Evolutionary conservation across 1,284 basidiomycete genomes (phyloP).

Genomic region (Trichosporon coremiiforme): DNA sequence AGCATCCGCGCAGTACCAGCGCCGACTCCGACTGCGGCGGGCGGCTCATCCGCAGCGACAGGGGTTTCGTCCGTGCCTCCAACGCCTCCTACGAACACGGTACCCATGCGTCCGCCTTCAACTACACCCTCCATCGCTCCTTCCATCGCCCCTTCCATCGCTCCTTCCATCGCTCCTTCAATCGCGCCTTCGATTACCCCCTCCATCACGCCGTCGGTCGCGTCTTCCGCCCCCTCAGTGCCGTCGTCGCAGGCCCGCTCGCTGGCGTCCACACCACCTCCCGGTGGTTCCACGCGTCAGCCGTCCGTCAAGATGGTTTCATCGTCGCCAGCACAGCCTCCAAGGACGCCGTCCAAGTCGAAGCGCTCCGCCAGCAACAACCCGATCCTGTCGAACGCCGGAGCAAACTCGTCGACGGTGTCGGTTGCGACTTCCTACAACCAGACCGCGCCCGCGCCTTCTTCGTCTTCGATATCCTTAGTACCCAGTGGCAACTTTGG

Average conservation of each 20-base stretch:
- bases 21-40: background rate
- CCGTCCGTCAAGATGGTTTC: slow-evolving; percentile 17
- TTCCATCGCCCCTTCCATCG: background rate
- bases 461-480: slow-evolving; percentile 8
- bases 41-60: slow-evolving; percentile 10
- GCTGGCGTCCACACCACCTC: background rate
- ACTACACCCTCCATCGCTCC: slow-evolving; percentile 5
- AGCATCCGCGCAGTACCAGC: background rate
- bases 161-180: background rate
- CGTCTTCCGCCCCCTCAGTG: background rate
- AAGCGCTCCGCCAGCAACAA: slow-evolving; percentile 15
- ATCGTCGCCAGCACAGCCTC: slow-evolving; percentile 14
- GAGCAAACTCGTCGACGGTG: slow-evolving; percentile 12
- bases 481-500: background rate
- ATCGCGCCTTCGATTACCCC: background rate
- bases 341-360: slow-evolving; percentile 10
- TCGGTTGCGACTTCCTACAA: slow-evolving; percentile 14
- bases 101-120: slow-evolving; percentile 12
- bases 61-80: slow-evolving; percentile 14
- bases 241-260: slow-evolving; percentile 15
- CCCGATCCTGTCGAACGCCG: background rate
- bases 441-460: slow-evolving; percentile 10
- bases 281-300: slow-evolving; percentile 7
- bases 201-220: slow-evolving; percentile 3
- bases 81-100: slow-evolving; percentile 3